Conservation (phyloP, 371 early-diverging fungal species). For the Mucor indicus region DNA sequence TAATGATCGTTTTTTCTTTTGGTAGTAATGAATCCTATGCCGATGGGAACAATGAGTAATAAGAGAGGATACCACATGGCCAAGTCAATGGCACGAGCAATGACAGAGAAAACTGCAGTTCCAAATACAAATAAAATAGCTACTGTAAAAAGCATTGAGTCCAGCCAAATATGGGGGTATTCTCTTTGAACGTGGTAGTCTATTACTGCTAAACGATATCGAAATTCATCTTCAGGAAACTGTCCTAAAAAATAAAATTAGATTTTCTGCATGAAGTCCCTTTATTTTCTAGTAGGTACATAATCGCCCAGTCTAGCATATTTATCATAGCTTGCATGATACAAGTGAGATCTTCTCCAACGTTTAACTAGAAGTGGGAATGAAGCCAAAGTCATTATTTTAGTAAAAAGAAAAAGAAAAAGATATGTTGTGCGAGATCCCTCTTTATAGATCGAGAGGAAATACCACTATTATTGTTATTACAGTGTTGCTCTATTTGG, state of each 20-base stretch:
- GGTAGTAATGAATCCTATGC: constrained; percentile 31
- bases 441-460: too few species aligned
- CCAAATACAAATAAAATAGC: constrained; percentile 29
- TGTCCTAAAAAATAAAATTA: too few species aligned
- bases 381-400: constrained; percentile 21
- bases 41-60: constrained; percentile 25
- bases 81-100: constrained; percentile 24
- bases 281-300: constrained; percentile 11
- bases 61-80: constrained; percentile 38
- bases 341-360: constrained; percentile 15
- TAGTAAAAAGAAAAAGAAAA: too few species aligned
- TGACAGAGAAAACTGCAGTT: constrained; percentile 33
- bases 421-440: too few species aligned
- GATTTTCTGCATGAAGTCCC: background rate
- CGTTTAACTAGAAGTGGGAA: constrained; percentile 20
- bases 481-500: too few species aligned
- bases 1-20: constrained; percentile 29
- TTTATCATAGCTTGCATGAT: constrained; percentile 13
- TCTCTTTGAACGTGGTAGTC: constrained; percentile 17
- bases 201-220: constrained; percentile 19
- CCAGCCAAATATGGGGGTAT: constrained; percentile 35
- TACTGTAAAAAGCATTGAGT: constrained; percentile 28
- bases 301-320: constrained; percentile 20
- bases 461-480: too few species aligned
- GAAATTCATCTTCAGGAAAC: constrained; percentile 32